Conservation (phyloP, 1,139 yeast genomes). For the Yamadazyma spencermartinsiae region DNA sequence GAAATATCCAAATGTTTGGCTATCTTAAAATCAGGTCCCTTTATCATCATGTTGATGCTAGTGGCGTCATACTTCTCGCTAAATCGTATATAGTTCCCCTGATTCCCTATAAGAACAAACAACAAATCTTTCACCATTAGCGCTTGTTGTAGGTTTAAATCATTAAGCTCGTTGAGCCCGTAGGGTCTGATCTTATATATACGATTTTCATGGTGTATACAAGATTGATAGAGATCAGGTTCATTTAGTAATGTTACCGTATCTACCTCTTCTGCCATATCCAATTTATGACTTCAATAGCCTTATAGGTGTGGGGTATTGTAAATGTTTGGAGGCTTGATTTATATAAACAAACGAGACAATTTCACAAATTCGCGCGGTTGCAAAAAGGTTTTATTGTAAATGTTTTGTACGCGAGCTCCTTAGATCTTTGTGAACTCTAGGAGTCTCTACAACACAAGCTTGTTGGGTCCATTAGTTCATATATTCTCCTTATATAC, state of each 20-base stretch:
- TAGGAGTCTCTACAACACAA: too few species aligned
- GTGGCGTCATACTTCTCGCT: constrained; percentile 58
- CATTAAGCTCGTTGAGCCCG: constrained; percentile 44
- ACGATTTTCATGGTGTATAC: constrained; percentile 14
- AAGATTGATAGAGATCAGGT: constrained; percentile 22
- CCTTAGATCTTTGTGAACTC: neutral
- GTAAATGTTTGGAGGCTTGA: neutral
- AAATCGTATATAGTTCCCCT: constrained; percentile 76
- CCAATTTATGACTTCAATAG: too few species aligned
- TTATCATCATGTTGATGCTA: constrained; percentile 34
- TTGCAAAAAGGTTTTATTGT: too few species aligned
- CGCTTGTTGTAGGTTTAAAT: constrained; percentile 64
- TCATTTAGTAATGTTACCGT: constrained; percentile 10
- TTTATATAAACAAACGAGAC: constrained; percentile 1
- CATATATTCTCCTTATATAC: too few species aligned
- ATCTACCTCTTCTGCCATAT: constrained; percentile 5
- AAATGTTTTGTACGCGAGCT: neutral
- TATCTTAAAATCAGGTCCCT: constrained; percentile 75
- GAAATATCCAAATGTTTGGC: constrained; percentile 75
- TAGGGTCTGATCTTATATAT: constrained; percentile 33
- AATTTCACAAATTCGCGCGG: neutral
- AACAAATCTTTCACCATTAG: constrained; percentile 70
- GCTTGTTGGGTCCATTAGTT: too few species aligned
- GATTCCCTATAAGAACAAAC: constrained; percentile 69
- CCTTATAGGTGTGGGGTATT: neutral